phyloP scores from a whole-genome alignment of 2,329 filamentous ascomycete species.

The Westerdykella aurantiaca region DNA sequence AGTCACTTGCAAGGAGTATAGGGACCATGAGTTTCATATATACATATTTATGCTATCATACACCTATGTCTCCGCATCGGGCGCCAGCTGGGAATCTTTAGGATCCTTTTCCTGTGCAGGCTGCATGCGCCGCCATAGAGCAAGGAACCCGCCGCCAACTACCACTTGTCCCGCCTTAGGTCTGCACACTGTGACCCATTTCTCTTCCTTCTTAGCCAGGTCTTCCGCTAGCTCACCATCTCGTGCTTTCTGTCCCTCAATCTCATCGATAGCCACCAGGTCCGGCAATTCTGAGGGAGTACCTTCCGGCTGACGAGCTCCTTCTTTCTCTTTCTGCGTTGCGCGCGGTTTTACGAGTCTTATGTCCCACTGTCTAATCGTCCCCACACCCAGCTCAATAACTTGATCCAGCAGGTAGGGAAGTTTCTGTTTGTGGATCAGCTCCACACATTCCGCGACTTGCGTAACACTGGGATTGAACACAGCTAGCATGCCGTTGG shows the following conservation, averaged over 20 bases:
- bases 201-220: slow-evolving; percentile 21
- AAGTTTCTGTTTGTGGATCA: slow-evolving; percentile 50
- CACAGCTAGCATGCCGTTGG: slow-evolving; percentile 60
- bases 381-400: slow-evolving; percentile 52
- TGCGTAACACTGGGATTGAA: slow-evolving; percentile 77
- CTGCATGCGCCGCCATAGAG: slow-evolving; percentile 34
- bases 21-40: too few species aligned
- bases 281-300: slow-evolving; percentile 1
- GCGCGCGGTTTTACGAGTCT: slow-evolving; percentile 44
- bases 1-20: too few species aligned
- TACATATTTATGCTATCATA: too few species aligned
- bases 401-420: slow-evolving; percentile 55
- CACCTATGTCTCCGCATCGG: too few species aligned
- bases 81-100: too few species aligned
- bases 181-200: slow-evolving; percentile 35
- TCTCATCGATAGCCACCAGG: slow-evolving; percentile 12
- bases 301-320: slow-evolving; percentile 4
- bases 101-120: background rate
- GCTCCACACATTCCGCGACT: slow-evolving; percentile 58
- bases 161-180: slow-evolving; percentile 33
- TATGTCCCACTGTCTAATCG: slow-evolving; percentile 60
- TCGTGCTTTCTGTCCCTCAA: slow-evolving; percentile 19
- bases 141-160: slow-evolving; percentile 35
- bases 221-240: slow-evolving; percentile 25
- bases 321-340: slow-evolving; percentile 14